Percentiles rank a stretch among this genome's conserved stretches.
Conservation (phyloP, 2,329 filamentous ascomycete genomes). For the Ceratocystis harringtonii region DNA sequence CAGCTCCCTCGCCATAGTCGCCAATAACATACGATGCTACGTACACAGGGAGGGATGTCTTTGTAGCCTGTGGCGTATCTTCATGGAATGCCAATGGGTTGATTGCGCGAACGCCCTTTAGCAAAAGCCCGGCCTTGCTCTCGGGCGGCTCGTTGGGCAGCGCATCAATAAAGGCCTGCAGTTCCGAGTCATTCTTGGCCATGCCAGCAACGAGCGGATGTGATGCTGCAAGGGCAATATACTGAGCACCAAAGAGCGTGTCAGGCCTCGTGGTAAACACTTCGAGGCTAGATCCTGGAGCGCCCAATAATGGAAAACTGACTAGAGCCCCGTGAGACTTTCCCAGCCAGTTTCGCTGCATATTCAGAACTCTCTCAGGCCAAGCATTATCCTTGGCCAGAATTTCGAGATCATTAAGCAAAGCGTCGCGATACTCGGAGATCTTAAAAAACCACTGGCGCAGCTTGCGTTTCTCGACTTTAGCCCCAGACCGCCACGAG, state of each 20-base stretch:
- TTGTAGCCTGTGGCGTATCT: conserved; percentile 34
- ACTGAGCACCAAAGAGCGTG: conserved; percentile 77
- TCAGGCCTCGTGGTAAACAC: conserved; percentile 78
- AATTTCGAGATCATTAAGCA: conserved; percentile 55
- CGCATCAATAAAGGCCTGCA: conserved; percentile 53
- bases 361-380: conserved; percentile 68
- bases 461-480: conserved; percentile 62
- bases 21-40: conserved; percentile 74
- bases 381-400: conserved; percentile 51
- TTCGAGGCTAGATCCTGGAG: conserved; percentile 37
- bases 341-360: conserved; percentile 82
- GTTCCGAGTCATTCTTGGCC: conserved; percentile 42
- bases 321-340: conserved; percentile 59
- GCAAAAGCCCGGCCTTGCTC: conserved; percentile 51
- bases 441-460: conserved; percentile 88
- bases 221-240: conserved; percentile 59
- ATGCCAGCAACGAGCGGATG: conserved; percentile 53
- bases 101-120: conserved; percentile 45
- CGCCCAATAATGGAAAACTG: conserved; percentile 47
- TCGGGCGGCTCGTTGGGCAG: conserved; percentile 40
- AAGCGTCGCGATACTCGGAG: conserved; percentile 57
- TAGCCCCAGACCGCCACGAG: conserved; percentile 77
- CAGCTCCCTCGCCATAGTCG: conserved; percentile 72
- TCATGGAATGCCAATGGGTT: conserved; percentile 50
- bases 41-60: conserved; percentile 54